Base-by-base conservation (phyloP, 192 early-diverging fungal species). In the Phycomyces blakesleeanus region DNA sequence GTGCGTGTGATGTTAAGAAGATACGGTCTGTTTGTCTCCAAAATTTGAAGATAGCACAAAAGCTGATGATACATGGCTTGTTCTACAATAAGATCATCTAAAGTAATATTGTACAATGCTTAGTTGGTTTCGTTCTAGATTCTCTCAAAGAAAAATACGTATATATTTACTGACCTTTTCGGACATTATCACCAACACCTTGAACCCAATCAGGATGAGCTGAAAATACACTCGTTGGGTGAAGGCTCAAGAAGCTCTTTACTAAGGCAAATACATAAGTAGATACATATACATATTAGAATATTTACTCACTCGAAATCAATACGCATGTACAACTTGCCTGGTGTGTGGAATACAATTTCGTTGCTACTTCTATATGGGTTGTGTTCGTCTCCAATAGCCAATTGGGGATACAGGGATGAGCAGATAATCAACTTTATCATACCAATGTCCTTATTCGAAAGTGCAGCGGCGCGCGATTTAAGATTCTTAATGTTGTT, bases 11-110 rank as follows among this genome's bases (percentile, higher is more conserved):
- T 75, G 53, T 89, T 89, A 3, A 83, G 66, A 24, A 89, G 51
- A 69, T 86, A 89, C 10, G 87, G 87, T 56, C 85, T 87, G 34
- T 71, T 83, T 10, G 87, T 89, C 59, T 88, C 84, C 29, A 89
- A 53, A 27, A 89, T 57, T 57, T 85, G 76, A 6, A 84, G 38
- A 67, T 89, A 89, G 47, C 82, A 85, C 3, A 89, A 59, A 3
- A 89, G 41, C 52, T 89, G 87, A 39, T 75, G 50, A 15, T 79
- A 29, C 16, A 71, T 51, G 18, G 49, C 60, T 21, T 75, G 50
- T 63, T 82, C 57, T 25, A 70, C 44, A 20, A 27, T 47, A 41
- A 53, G 2, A 51, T 75, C 73, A 53, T 75, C 73, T 75, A 62
- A 29, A 47, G 11, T 3, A 41, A 39, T 0, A 44, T 16, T 53